Evolutionary conservation across 805 yeast species (phyloP).

Genomic region (Ogataea methylovora): DNA sequence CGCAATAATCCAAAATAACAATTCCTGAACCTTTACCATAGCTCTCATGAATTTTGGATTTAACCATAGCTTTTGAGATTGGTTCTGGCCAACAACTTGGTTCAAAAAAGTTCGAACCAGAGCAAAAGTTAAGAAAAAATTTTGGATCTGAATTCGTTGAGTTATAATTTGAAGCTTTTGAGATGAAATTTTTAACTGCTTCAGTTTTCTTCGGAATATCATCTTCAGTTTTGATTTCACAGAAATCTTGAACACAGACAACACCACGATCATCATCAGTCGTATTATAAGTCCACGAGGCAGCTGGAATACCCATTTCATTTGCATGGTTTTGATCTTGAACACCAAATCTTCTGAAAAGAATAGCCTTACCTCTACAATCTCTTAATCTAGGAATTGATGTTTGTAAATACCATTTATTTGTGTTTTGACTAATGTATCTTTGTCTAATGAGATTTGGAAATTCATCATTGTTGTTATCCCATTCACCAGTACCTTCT

Average conservation of each 20-base stretch:
- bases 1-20: conserved; percentile 62
- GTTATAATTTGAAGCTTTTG: conserved; percentile 45
- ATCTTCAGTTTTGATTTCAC: conserved; percentile 46
- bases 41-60: conserved; percentile 35
- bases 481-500: conserved; percentile 66
- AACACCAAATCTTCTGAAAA: conserved; percentile 69
- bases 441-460: conserved; percentile 52
- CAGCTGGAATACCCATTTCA: conserved; percentile 59
- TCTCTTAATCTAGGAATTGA: conserved; percentile 53
- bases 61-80: conserved; percentile 45
- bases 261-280: conserved; percentile 56
- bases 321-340: conserved; percentile 29
- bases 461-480: conserved; percentile 56
- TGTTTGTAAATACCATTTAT: conserved; percentile 53
- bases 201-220: conserved; percentile 51
- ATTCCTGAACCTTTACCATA: conserved; percentile 56
- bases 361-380: conserved; percentile 56
- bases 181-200: conserved; percentile 48
- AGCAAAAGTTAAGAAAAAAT: conserved; percentile 63
- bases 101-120: conserved; percentile 68
- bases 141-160: conserved; percentile 39
- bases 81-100: conserved; percentile 68
- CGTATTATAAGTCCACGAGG: conserved; percentile 60
- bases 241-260: conserved; percentile 66
- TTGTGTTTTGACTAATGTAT: conserved; percentile 40